These are phyloP conservation scores for Magnusiomyces ingens DNA, from an alignment of 1,139 yeast genomes.

Conservation along the genomic window DNA sequence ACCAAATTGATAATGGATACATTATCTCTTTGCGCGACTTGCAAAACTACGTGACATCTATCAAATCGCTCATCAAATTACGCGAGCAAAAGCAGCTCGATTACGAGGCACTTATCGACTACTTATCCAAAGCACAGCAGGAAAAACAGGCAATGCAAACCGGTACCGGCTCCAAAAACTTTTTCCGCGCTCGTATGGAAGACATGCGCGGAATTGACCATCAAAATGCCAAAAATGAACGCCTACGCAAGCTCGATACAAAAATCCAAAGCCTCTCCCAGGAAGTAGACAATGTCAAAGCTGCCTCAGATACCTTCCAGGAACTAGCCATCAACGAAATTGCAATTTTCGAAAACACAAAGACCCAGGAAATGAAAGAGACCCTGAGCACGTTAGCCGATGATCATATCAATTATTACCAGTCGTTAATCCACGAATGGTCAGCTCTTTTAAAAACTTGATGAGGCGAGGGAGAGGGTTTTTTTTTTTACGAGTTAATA, in stretches of 20 bases:
- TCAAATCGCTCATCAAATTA: slow-evolving; percentile 68
- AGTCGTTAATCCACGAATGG: slow-evolving; percentile 21
- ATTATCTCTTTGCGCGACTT: slow-evolving; percentile 78
- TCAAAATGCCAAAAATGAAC: slow-evolving; percentile 47
- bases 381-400: slow-evolving; percentile 68
- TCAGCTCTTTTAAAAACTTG: neutral
- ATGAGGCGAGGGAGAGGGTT: neutral
- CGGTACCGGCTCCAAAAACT: slow-evolving; percentile 49
- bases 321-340: slow-evolving; percentile 63
- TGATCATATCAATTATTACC: slow-evolving; percentile 68
- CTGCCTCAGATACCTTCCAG: slow-evolving; percentile 65
- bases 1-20: slow-evolving; percentile 72
- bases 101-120: slow-evolving; percentile 77
- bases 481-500: neutral
- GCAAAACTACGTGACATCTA: slow-evolving; percentile 73
- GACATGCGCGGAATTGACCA: slow-evolving; percentile 57
- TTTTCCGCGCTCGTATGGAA: slow-evolving; percentile 49
- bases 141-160: slow-evolving; percentile 60
- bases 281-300: slow-evolving; percentile 60
- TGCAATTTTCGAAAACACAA: slow-evolving; percentile 73
- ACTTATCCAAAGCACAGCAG: slow-evolving; percentile 57
- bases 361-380: slow-evolving; percentile 66
- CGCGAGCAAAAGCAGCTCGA: slow-evolving; percentile 91
- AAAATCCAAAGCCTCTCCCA: slow-evolving; percentile 53
- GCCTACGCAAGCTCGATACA: slow-evolving; percentile 43